Conservation (phyloP, 768 basidiomycete genomes). For the Suillus bovinus region DNA sequence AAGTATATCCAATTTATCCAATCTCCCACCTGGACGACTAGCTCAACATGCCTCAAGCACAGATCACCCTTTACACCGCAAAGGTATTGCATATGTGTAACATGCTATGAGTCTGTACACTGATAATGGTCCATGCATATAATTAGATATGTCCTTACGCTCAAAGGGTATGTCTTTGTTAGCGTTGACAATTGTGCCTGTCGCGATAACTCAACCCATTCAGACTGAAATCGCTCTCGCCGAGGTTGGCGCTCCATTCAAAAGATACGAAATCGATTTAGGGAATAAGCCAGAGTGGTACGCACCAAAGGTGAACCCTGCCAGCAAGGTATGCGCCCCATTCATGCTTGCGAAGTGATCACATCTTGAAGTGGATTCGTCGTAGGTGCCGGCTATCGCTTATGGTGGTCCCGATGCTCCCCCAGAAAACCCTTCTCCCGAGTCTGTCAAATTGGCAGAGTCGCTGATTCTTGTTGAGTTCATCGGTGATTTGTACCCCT, state of each 20-base stretch:
- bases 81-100: slow-evolving; percentile 34
- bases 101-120: not conserved
- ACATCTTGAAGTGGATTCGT: not conserved
- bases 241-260: slow-evolving; percentile 52
- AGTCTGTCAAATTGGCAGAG: slow-evolving; percentile 62
- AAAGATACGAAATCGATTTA: slow-evolving; percentile 58
- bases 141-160: slow-evolving; percentile 59
- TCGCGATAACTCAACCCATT: not conserved
- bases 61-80: slow-evolving; percentile 47
- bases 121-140: slow-evolving; percentile 5
- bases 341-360: not conserved
- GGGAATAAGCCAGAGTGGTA: slow-evolving; percentile 72
- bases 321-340: slow-evolving; percentile 52
- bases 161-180: slow-evolving; percentile 45
- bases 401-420: slow-evolving; percentile 61
- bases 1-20: not conserved
- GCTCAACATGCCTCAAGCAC: slow-evolving; percentile 11
- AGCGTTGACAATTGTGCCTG: not conserved
- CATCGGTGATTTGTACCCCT: slow-evolving; percentile 58
- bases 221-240: slow-evolving; percentile 63
- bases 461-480: slow-evolving; percentile 69
- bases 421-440: slow-evolving; percentile 57
- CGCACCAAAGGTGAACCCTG: slow-evolving; percentile 62
- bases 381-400: slow-evolving; percentile 55
- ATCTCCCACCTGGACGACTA: not conserved